Base-by-base conservation (phyloP, 768 basidiomycete genomes). In the Termitomyces heimii region DNA sequence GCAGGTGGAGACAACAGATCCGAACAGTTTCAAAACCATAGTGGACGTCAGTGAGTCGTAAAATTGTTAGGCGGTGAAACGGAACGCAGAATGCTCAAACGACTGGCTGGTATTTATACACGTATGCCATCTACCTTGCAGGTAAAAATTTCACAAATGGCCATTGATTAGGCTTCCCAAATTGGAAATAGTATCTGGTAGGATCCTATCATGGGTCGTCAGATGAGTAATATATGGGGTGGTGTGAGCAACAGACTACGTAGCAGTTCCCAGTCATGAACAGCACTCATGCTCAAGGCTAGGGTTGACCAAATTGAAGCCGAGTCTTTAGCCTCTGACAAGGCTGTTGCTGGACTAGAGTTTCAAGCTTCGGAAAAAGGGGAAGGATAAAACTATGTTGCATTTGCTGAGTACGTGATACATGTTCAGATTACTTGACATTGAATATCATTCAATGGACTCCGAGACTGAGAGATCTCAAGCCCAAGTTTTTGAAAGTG, bases 1-100 rank as follows among this genome's bases (percentile, higher is more conserved):
- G 74, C 75, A 80, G 22, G 79, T 75, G 6, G 83, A 82, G 26
- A 34, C 5, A 2, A 57, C 44, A 54, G 49, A 62, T 42, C 76
- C 78, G 57, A 75, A 70, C 35, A 81, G 68, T 55, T 77, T 77
- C 58, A 80, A 61, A 26, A 76, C 73, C 77, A 78, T 80, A 6
- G n/a, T 51, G 24, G 49, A 22, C 14, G 29, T 44, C 61, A 42
- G 47, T 35, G 34, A 42, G 22, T 5, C 35, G 49, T 31, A 39
- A 24, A n/a, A 31, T 52, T 28, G 16, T 4, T 22, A 34, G 45
- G 42, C 13, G 12, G 14, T 2, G 44, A 18, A 45, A 10, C 35
- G n/a, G 45, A 28, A 28, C 29, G 44, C 8, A 14, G 34, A 34
- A 13, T 26, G 43, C 7, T 7, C 0, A 9, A 26, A 34, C 1